phyloP scores from a whole-genome alignment of 768 basidiomycete genomes.

The Termitomyces sp. region DNA sequence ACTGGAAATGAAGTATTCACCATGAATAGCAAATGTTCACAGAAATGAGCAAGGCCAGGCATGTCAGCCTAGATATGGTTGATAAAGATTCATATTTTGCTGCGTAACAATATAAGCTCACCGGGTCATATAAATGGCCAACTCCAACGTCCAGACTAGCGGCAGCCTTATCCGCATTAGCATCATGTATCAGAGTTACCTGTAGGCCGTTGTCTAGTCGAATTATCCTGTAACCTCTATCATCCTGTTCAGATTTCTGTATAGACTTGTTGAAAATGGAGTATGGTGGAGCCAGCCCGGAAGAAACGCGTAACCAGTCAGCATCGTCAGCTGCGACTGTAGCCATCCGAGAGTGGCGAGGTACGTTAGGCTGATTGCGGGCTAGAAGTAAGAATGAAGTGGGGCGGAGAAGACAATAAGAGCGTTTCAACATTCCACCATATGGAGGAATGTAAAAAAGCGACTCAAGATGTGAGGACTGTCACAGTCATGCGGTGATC shows the following conservation, averaged over 20 bases:
- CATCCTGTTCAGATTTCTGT: slow-evolving; percentile 72
- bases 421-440: slow-evolving; percentile 12
- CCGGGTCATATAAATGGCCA: slow-evolving; percentile 91
- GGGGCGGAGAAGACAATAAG: background rate
- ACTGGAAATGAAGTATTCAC: slow-evolving; percentile 38
- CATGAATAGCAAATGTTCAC: slow-evolving; percentile 96
- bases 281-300: slow-evolving; percentile 37
- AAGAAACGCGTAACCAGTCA: slow-evolving; percentile 33
- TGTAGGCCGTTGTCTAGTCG: slow-evolving; percentile 88
- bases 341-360: slow-evolving; percentile 14
- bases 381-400: background rate
- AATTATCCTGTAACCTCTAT: slow-evolving; percentile 78
- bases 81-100: background rate
- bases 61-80: slow-evolving; percentile 61
- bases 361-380: background rate
- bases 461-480: slow-evolving; percentile 2
- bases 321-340: slow-evolving; percentile 10
- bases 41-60: slow-evolving; percentile 92
- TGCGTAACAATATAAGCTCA: slow-evolving; percentile 33
- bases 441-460: slow-evolving; percentile 3
- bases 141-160: slow-evolving; percentile 94
- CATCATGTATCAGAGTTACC: slow-evolving; percentile 79
- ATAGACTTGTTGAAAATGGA: slow-evolving; percentile 57
- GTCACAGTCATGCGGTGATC: slow-evolving; percentile 7
- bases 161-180: slow-evolving; percentile 88